These are phyloP conservation scores for Porcisia hertigi DNA, from an alignment of 208 protist genomes.

Conservation along the genomic window DNA sequence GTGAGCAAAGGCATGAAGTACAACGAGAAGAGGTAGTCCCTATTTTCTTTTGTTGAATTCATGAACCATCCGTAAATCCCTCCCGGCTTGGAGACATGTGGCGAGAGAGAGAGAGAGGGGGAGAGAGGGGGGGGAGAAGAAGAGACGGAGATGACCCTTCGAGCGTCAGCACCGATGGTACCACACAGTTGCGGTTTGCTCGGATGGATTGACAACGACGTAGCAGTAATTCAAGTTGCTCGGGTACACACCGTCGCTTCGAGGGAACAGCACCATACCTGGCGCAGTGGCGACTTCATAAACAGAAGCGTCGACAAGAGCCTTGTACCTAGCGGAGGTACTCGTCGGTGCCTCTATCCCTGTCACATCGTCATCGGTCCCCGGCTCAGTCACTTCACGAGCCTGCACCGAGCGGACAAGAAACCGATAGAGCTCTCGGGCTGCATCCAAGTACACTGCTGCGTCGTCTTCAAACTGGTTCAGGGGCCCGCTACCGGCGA, in stretches of 20 bases:
- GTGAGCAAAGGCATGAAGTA: too few relatives aligned
- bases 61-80: neutral
- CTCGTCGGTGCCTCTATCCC: neutral
- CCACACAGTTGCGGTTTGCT: slow-evolving; percentile 40
- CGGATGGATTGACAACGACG: slow-evolving; percentile 48
- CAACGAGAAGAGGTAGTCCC: too few relatives aligned
- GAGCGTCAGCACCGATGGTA: slow-evolving; percentile 31
- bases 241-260: slow-evolving; percentile 37
- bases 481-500: slow-evolving; percentile 66
- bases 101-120: neutral
- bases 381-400: neutral
- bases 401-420: slow-evolving; percentile 46
- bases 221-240: slow-evolving; percentile 75
- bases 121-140: neutral
- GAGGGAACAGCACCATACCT: slow-evolving; percentile 33
- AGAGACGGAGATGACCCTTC: neutral
- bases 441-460: slow-evolving; percentile 46
- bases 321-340: slow-evolving; percentile 8
- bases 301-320: slow-evolving; percentile 33
- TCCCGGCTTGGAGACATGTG: neutral
- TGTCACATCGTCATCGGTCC: slow-evolving; percentile 13
- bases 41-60: too few relatives aligned
- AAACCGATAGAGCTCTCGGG: slow-evolving; percentile 41
- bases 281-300: slow-evolving; percentile 27
- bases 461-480: slow-evolving; percentile 87